Conservation (phyloP, 1,284 basidiomycete species). For the Ceratobasidium sp. region DNA sequence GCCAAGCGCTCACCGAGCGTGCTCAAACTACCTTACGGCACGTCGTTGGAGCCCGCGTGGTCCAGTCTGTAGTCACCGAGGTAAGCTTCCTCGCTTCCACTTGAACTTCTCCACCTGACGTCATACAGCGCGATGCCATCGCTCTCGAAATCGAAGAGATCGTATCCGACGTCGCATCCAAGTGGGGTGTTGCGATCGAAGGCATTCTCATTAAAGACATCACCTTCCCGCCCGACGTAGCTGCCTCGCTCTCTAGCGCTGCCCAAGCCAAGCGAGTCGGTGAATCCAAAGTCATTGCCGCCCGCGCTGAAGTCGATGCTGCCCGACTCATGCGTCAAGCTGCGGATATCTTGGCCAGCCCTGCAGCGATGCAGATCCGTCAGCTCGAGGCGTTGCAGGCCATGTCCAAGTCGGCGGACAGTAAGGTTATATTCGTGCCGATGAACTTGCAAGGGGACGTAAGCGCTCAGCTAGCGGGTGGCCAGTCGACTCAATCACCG, state of each 20-base stretch:
- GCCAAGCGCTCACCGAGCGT: slow-evolving; percentile 86
- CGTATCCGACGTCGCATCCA: slow-evolving; percentile 81
- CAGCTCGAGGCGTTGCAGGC: slow-evolving; percentile 87
- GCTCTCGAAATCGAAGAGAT: slow-evolving; percentile 96
- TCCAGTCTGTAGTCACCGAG: slow-evolving; percentile 77
- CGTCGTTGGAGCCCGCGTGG: slow-evolving; percentile 88
- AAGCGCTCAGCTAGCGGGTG: slow-evolving; percentile 55
- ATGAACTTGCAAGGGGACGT: slow-evolving; percentile 86
- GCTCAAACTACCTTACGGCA: slow-evolving; percentile 95
- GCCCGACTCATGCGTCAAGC: slow-evolving; percentile 90
- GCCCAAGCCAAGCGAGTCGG: slow-evolving; percentile 95
- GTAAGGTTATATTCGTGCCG: slow-evolving; percentile 94
- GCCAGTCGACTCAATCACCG: not conserved
- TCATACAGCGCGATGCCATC: slow-evolving; percentile 88
- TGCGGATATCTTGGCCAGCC: slow-evolving; percentile 88
- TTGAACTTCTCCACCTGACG: slow-evolving; percentile 51
- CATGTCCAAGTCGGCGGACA: slow-evolving; percentile 73
- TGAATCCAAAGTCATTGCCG: slow-evolving; percentile 95
- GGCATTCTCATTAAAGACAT: slow-evolving; percentile 85
- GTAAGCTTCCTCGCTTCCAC: slow-evolving; percentile 40
- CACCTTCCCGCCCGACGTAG: slow-evolving; percentile 90
- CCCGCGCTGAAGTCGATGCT: slow-evolving; percentile 92
- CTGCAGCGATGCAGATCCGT: slow-evolving; percentile 96
- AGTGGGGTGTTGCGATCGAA: slow-evolving; percentile 96
- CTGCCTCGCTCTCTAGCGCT: slow-evolving; percentile 88